Evolutionary conservation across 441 rosid genomes (phyloP).

Genomic region (California macrophylla): DNA sequence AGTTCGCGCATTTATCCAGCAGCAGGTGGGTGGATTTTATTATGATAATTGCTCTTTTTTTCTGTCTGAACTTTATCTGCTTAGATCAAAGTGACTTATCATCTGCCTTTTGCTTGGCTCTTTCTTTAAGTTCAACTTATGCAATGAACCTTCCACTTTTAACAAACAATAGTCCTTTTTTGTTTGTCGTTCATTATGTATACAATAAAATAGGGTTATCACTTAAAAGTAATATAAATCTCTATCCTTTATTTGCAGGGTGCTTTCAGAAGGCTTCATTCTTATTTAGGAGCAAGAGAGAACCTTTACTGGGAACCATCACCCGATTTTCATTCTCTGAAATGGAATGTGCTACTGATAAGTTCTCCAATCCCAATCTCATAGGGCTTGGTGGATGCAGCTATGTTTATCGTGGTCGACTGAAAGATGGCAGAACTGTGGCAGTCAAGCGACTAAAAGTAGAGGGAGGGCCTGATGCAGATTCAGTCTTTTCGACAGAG

Average conservation of each 20-base stretch:
- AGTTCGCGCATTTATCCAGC: conserved; percentile 30
- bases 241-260: conserved; percentile 32
- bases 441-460: conserved; percentile 67
- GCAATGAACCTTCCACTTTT: neutral
- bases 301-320: conserved; percentile 45
- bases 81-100: neutral
- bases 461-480: conserved; percentile 56
- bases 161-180: neutral
- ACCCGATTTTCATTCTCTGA: conserved; percentile 55
- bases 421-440: conserved; percentile 60
- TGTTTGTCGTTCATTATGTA: neutral
- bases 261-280: conserved; percentile 50
- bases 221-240: neutral
- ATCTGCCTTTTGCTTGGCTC: neutral
- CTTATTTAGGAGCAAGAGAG: conserved; percentile 39
- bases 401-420: conserved; percentile 71
- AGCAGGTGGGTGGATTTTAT: conserved; percentile 31
- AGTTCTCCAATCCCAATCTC: conserved; percentile 55
- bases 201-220: neutral
- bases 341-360: conserved; percentile 62
- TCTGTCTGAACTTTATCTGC: conserved; percentile 3
- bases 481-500: conserved; percentile 59
- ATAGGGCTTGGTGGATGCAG: conserved; percentile 89
- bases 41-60: neutral
- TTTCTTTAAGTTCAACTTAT: conserved; percentile 7